Evolutionary conservation across 148 eudicot genomes (phyloP).

Genomic region (Rhododendron ovatum): DNA sequence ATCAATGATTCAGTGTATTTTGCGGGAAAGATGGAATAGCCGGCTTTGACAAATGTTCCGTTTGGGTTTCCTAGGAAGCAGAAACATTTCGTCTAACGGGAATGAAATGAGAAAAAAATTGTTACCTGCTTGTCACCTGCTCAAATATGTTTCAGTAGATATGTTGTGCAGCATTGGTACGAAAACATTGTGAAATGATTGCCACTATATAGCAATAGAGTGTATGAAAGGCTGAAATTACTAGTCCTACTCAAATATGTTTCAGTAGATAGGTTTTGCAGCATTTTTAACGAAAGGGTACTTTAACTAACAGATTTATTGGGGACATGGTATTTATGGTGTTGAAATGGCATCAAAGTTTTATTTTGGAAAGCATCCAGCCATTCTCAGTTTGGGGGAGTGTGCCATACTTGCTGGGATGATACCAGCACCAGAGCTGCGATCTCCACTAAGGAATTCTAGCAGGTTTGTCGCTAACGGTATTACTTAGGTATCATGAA

Average conservation of each 20-base stretch:
- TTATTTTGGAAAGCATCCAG: constrained; percentile 17
- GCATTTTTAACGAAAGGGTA: constrained; percentile 3
- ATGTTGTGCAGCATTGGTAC: neutral
- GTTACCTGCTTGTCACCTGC: neutral
- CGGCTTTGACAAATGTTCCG: too few relatives aligned
- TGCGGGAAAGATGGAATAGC: too few relatives aligned
- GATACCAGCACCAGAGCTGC: constrained; percentile 20
- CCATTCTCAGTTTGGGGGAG: constrained; percentile 16
- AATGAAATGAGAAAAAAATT: neutral
- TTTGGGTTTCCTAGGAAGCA: too few relatives aligned
- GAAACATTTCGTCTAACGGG: too few relatives aligned
- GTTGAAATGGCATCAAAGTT: constrained; percentile 15
- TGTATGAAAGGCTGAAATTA: neutral
- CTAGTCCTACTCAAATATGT: neutral
- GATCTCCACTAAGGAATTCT: constrained; percentile 11
- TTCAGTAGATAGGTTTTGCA: too few relatives aligned
- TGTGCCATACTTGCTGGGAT: constrained; percentile 16
- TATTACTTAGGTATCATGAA: neutral
- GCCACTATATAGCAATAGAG: neutral
- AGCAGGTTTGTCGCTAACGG: constrained; percentile 3
- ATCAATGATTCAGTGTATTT: too few relatives aligned
- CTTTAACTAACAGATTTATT: constrained; percentile 12
- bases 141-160: neutral
- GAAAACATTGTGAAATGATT: neutral
- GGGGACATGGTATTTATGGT: constrained; percentile 22